phyloP scores from a whole-genome alignment of 768 basidiomycete genomes.

The Clavulina sp. region DNA sequence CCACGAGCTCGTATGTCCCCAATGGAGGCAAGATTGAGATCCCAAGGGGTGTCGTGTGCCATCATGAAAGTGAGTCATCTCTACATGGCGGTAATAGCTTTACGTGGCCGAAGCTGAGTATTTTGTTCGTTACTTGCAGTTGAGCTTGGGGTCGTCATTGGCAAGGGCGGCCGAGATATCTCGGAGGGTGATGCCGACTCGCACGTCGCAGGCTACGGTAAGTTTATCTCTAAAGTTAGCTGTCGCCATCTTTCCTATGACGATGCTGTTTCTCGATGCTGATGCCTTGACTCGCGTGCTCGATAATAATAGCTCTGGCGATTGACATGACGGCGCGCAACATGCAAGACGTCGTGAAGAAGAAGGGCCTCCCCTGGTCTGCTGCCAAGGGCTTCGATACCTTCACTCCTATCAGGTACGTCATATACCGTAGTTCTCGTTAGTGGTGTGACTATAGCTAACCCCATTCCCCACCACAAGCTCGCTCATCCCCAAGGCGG shows the following conservation, averaged over 20 bases:
- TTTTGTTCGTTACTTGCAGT: constrained; percentile 29
- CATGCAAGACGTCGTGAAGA: constrained; percentile 83
- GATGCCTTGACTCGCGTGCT: too few relatives aligned
- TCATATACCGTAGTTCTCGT: constrained; percentile 6
- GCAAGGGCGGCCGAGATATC: constrained; percentile 73
- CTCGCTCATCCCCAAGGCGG: constrained; percentile 61
- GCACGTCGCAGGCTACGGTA: constrained; percentile 87
- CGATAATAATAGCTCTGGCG: constrained; percentile 64
- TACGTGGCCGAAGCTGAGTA: neutral
- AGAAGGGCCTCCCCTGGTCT: constrained; percentile 92
- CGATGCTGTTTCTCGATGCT: neutral
- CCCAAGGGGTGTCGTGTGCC: constrained; percentile 63
- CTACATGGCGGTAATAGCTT: too few relatives aligned
- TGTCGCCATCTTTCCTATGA: neutral
- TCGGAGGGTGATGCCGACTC: constrained; percentile 47
- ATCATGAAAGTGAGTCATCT: constrained; percentile 62
- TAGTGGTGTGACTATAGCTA: neutral
- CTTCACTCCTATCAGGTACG: constrained; percentile 78
- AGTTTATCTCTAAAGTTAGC: constrained; percentile 6
- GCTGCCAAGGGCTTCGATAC: constrained; percentile 94
- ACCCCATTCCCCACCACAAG: constrained; percentile 23
- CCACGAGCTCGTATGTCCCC: constrained; percentile 71
- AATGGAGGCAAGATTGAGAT: constrained; percentile 73
- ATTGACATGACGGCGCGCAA: constrained; percentile 96
- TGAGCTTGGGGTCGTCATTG: constrained; percentile 94